Evolutionary conservation across 1,284 basidiomycete species (phyloP), one percentile per base, ranked within the genome.

Genomic region (Marasmius sp.): DNA sequence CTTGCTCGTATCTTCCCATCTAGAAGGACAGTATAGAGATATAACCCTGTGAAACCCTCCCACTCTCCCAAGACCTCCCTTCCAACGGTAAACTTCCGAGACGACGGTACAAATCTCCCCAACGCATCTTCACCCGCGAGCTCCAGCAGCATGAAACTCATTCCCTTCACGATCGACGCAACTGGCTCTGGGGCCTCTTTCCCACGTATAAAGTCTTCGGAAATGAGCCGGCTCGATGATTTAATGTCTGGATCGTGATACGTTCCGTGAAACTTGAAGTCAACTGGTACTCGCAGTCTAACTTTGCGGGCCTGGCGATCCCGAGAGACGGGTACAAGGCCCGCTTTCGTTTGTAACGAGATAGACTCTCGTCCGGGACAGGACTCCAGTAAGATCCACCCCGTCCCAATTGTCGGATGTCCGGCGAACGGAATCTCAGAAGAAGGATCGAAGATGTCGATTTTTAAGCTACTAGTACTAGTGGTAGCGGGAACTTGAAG

Each of bases 381-480:
- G 52, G 64, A 66, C 3, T 71, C 72, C 11, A 80, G 67, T 16
- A 80, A 68, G 66, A 74, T 75, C 73, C 74, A 79, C 16, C 77
- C 76, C 3, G 75, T 69, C 5, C 80, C 79, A 22, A 81, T 67
- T 0, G 78, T 79, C 1, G 80, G 80, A 64, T 81, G 79, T 4
- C 80, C 79, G 12, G 80, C 79, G 60, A 81, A 81, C 0, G 79
- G 79, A 1, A 81, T 65, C 59, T 81, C 80, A 36, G 70, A 69
- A 1, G 65, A 66, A 2, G 74, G 66, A 6, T 75, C 80, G 69
- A 79, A 81, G 57, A 81, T 81, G 58, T 80, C 76, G 62, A 80
- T 76, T 3, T 60, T 67, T 37, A 74, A 65, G 67, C 60, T 41
- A 69, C 37, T 3, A 60, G 12, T 10, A 57, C 37, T 3, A 60